phyloP scores from a whole-genome alignment of 345 rosid species.

The Trapa incisa region DNA sequence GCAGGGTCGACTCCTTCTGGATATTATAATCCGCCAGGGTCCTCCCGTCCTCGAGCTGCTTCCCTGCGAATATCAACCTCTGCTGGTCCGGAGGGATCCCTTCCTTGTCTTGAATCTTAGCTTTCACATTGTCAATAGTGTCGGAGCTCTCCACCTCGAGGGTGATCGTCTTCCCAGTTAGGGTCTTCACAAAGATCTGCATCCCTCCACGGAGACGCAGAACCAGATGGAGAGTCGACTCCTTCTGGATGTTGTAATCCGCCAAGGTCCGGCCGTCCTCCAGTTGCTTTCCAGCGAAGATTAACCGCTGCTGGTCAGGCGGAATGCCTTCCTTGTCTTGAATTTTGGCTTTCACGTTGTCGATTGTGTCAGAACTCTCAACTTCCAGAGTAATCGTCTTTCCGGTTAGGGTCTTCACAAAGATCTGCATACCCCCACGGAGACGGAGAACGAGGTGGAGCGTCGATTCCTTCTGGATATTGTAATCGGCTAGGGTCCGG shows the following conservation, averaged over 20 bases:
- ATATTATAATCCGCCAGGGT: conserved; percentile 16
- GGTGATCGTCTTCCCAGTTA: conserved; percentile 14
- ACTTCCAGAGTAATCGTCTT: conserved; percentile 14
- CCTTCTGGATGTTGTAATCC: conserved; percentile 18
- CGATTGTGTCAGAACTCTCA: conserved; percentile 15
- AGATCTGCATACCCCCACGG: conserved; percentile 16
- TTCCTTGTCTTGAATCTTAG: conserved; percentile 15
- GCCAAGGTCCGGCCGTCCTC: conserved; percentile 17
- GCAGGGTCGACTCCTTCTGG: conserved; percentile 17
- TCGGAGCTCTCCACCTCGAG: conserved; percentile 13
- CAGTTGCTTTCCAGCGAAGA: conserved; percentile 16
- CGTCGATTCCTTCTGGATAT: conserved; percentile 18
- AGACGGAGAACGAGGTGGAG: conserved; percentile 16
- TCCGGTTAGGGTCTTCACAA: conserved; percentile 13
- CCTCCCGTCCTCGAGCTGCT: conserved; percentile 16
- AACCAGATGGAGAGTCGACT: conserved; percentile 15
- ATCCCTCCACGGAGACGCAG: conserved; percentile 14
- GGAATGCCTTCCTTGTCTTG: conserved; percentile 20
- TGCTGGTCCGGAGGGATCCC: conserved; percentile 14
- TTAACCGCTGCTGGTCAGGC: conserved; percentile 13
- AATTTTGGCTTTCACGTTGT: conserved; percentile 13
- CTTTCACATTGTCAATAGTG: conserved; percentile 12
- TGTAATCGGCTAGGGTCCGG: conserved; percentile 14
- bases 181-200: conserved; percentile 19
- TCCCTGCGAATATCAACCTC: conserved; percentile 14